Percentiles rank a stretch among this genome's conserved stretches.
Conservation (phyloP, 2,329 filamentous ascomycete species). For the Claviceps sp. region DNA sequence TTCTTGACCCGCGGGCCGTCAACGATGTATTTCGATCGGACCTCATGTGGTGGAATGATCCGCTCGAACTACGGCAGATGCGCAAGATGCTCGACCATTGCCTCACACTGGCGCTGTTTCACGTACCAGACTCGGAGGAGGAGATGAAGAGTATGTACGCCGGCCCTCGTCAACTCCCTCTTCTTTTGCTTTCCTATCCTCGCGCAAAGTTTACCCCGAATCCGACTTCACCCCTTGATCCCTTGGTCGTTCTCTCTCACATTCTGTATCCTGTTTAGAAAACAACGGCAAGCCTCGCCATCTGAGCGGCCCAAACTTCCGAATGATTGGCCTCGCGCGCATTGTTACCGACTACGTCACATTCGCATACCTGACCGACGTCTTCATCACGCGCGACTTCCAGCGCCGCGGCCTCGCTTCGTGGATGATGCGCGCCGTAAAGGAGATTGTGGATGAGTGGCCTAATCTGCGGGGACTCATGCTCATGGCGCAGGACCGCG, state of each 20-base stretch:
- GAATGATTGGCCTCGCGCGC: slow-evolving; percentile 31
- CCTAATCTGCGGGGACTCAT: slow-evolving; percentile 45
- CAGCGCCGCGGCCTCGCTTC: slow-evolving; percentile 49
- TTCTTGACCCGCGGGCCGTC: slow-evolving; percentile 40
- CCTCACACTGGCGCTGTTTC: slow-evolving; percentile 46
- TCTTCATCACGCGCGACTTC: slow-evolving; percentile 47
- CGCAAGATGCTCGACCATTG: slow-evolving; percentile 42
- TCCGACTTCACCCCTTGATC: neutral
- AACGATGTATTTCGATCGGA: slow-evolving; percentile 43
- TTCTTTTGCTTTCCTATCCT: neutral
- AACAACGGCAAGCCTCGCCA: slow-evolving; percentile 18
- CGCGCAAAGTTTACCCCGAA: neutral
- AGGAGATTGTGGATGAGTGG: slow-evolving; percentile 42
- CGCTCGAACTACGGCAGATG: slow-evolving; percentile 33
- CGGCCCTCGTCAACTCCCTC: neutral
- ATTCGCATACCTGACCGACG: slow-evolving; percentile 54
- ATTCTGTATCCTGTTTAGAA: slow-evolving; percentile 10
- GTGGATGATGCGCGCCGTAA: slow-evolving; percentile 49
- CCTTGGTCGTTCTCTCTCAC: neutral
- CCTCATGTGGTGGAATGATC: slow-evolving; percentile 46
- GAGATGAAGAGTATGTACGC: slow-evolving; percentile 24
- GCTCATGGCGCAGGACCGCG: slow-evolving; percentile 34
- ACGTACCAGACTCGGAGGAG: slow-evolving; percentile 22
- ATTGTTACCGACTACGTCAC: slow-evolving; percentile 58
- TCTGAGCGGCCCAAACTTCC: slow-evolving; percentile 17